These are phyloP conservation scores for Annulohypoxylon maeteangense DNA, from an alignment of 495 filamentous ascomycete genomes.

Conservation along the genomic window DNA sequence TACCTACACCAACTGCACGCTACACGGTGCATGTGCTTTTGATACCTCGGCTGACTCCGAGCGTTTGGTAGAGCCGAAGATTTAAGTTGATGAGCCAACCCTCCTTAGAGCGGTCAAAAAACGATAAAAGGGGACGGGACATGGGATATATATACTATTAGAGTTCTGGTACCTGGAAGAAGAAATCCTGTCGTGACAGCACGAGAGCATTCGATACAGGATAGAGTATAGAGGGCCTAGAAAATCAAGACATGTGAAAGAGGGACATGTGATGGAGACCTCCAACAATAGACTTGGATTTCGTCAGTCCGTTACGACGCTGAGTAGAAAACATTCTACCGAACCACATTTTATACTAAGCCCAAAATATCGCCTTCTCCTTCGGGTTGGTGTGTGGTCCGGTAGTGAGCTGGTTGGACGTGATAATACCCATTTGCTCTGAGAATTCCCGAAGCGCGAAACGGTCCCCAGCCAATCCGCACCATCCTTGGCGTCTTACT, in stretches of 20 bases:
- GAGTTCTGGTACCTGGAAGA: constrained; percentile 30
- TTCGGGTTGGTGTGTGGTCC: constrained; percentile 33
- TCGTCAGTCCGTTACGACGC: constrained; percentile 32
- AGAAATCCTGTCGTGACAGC: constrained; percentile 8
- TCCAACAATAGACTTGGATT: constrained; percentile 27
- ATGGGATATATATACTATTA: constrained; percentile 36
- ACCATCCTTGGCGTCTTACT: constrained; percentile 41
- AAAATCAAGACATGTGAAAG: constrained; percentile 38
- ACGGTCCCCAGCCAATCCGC: constrained; percentile 25
- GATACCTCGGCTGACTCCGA: constrained; percentile 37
- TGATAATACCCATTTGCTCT: constrained; percentile 18
- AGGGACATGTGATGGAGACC: constrained; percentile 17
- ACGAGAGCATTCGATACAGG: constrained; percentile 8
- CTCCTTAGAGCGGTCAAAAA: constrained; percentile 5
- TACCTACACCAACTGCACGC: background rate
- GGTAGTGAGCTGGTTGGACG: constrained; percentile 21
- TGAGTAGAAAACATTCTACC: constrained; percentile 23
- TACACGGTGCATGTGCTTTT: constrained; percentile 5
- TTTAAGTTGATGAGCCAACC: constrained; percentile 30
- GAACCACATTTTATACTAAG: constrained; percentile 28
- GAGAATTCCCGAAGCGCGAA: constrained; percentile 20
- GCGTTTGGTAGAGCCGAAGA: constrained; percentile 32
- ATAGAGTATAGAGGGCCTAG: constrained; percentile 31
- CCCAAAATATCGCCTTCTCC: constrained; percentile 34
- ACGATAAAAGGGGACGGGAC: constrained; percentile 7